These are phyloP conservation scores for Melampsora americana DNA, from an alignment of 1,284 basidiomycete species.

Conservation along the genomic window DNA sequence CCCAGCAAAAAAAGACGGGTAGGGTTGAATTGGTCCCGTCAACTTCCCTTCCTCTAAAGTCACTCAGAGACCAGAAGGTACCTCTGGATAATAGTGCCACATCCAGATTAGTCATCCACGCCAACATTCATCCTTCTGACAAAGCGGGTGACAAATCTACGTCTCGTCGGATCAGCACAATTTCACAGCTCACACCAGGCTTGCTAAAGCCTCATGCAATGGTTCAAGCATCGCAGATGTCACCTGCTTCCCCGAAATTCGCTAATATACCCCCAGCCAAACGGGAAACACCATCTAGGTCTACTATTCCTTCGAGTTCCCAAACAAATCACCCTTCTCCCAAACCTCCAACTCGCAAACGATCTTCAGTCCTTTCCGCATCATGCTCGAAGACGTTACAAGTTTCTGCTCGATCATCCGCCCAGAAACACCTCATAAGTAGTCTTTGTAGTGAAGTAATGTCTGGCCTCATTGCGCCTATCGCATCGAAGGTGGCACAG, in stretches of 20 bases:
- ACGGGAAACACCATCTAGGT: not conserved
- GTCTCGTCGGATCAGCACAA: not conserved
- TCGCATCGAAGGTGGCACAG: slow-evolving; percentile 25
- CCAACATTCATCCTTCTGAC: not conserved
- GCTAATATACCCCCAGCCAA: not conserved
- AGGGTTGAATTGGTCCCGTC: not conserved
- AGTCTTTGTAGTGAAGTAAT: slow-evolving; percentile 15
- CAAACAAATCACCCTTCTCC: not conserved
- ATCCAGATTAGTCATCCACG: not conserved
- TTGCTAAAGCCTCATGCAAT: not conserved
- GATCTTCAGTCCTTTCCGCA: not conserved
- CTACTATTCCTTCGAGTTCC: not conserved
- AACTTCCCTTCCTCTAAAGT: not conserved
- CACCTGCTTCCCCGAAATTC: not conserved
- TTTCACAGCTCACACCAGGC: not conserved
- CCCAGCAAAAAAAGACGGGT: not conserved
- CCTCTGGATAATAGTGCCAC: not conserved
- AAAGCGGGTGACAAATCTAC: not conserved
- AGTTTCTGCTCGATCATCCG: slow-evolving; percentile 8
- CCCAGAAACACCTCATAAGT: not conserved
- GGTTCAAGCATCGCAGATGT: not conserved
- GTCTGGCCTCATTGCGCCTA: slow-evolving; percentile 21
- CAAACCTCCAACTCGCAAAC: not conserved
- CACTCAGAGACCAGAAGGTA: not conserved
- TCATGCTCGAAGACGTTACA: not conserved